Percentiles rank a stretch among this genome's conserved stretches.
Conservation (phyloP, 2,329 filamentous ascomycete species). For the Stagonosporopsis tanaceti region DNA sequence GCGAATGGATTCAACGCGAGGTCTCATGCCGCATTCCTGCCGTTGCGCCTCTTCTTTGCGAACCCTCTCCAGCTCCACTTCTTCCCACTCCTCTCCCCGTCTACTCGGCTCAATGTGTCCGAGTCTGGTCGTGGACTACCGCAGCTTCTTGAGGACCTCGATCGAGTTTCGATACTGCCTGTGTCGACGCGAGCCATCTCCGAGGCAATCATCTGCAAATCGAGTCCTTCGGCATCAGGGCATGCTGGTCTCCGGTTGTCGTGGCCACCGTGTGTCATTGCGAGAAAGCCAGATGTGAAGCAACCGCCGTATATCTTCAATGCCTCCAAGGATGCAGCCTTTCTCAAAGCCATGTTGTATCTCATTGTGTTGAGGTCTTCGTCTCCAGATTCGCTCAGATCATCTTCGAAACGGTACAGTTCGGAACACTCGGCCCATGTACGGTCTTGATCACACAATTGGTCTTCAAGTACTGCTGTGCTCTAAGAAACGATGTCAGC, state of each 20-base stretch:
- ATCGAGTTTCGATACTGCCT: slow-evolving; percentile 22
- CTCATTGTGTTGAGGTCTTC: slow-evolving; percentile 27
- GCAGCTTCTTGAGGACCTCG: slow-evolving; percentile 23
- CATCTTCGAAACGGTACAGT: slow-evolving; percentile 30
- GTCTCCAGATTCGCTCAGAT: slow-evolving; percentile 34
- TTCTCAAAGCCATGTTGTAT: slow-evolving; percentile 32
- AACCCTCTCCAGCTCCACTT: slow-evolving; percentile 36
- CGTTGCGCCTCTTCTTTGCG: slow-evolving; percentile 30
- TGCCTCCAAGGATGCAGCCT: slow-evolving; percentile 38
- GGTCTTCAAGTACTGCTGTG: slow-evolving; percentile 18
- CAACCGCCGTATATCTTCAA: slow-evolving; percentile 45
- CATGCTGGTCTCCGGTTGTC: slow-evolving; percentile 26
- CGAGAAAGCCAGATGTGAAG: slow-evolving; percentile 43
- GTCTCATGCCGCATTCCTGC: slow-evolving; percentile 16
- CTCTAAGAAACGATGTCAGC: slow-evolving; percentile 21
- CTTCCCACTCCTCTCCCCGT: slow-evolving; percentile 22
- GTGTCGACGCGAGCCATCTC: slow-evolving; percentile 30
- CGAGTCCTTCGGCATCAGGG: slow-evolving; percentile 36
- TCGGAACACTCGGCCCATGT: slow-evolving; percentile 23
- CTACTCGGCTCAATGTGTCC: slow-evolving; percentile 37
- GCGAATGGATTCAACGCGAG: neutral
- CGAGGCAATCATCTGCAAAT: slow-evolving; percentile 34
- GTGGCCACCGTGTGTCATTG: slow-evolving; percentile 36
- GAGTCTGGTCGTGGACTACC: slow-evolving; percentile 44
- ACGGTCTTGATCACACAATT: slow-evolving; percentile 28